These are phyloP conservation scores for Pythium coloratum DNA, from an alignment of 352 stramenopile species.

Conservation along the genomic window DNA sequence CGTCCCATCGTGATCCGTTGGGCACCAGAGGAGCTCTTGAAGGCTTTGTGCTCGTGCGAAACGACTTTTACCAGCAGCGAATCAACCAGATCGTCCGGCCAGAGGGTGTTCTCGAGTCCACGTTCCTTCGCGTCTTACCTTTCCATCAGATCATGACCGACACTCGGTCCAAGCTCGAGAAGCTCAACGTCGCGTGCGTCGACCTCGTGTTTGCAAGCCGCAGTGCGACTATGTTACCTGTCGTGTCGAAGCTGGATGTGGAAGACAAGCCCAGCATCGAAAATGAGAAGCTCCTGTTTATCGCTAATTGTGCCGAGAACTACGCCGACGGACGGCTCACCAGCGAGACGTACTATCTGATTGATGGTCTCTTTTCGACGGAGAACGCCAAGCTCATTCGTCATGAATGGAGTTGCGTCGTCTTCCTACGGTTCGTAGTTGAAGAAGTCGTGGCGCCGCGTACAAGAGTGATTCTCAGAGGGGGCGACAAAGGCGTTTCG, in stretches of 20 bases:
- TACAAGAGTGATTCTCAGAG: background rate
- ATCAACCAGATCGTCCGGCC: background rate
- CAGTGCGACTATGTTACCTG: background rate
- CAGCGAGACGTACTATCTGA: background rate
- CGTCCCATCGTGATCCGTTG: slow-evolving; percentile 7
- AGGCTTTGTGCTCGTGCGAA: slow-evolving; percentile 4
- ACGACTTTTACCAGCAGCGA: slow-evolving; percentile 10
- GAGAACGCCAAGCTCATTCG: background rate
- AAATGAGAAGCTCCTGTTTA: slow-evolving; percentile 1
- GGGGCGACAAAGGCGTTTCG: background rate
- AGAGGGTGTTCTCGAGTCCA: background rate
- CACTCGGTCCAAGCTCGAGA: background rate
- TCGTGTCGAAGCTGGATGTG: background rate
- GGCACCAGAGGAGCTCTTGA: slow-evolving; percentile 8
- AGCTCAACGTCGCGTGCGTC: slow-evolving; percentile 4
- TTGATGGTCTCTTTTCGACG: slow-evolving; percentile 1
- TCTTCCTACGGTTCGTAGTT: slow-evolving; percentile 7
- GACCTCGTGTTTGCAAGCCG: slow-evolving; percentile 5
- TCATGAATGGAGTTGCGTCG: slow-evolving; percentile 2
- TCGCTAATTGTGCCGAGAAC: slow-evolving; percentile 3
- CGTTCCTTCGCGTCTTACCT: background rate
- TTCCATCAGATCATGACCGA: slow-evolving; percentile 9
- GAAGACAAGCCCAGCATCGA: background rate
- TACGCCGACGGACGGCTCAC: slow-evolving; percentile 1
- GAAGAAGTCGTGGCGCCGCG: slow-evolving; percentile 10